Percentiles rank a stretch among this genome's conserved stretches.
These are phyloP conservation scores for Penicillium robsamsonii DNA, from an alignment of 495 filamentous ascomycete species.

Conservation along the genomic window DNA sequence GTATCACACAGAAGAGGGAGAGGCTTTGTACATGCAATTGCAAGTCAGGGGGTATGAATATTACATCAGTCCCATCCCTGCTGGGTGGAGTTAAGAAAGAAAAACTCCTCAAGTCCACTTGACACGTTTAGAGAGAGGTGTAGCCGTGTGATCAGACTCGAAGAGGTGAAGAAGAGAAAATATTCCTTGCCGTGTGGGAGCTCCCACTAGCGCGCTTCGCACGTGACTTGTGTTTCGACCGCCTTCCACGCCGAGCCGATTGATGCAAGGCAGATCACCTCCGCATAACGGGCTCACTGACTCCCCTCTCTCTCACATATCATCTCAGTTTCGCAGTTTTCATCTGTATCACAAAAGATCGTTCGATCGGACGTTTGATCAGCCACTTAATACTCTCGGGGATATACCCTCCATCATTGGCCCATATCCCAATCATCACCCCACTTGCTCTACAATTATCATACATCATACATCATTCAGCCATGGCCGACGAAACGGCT, in stretches of 20 bases:
- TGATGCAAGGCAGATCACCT: constrained; percentile 5
- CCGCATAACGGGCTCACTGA: constrained; percentile 4
- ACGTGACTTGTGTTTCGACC: constrained; percentile 11
- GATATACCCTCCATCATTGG: not conserved
- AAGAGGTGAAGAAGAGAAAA: constrained; percentile 22
- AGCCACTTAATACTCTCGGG: not conserved
- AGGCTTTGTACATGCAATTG: constrained; percentile 29
- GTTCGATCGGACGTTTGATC: not conserved
- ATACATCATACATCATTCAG: constrained; percentile 10
- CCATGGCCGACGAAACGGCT: constrained; percentile 50
- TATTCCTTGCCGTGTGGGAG: constrained; percentile 10
- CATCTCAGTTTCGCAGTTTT: not conserved
- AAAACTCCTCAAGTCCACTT: constrained; percentile 16
- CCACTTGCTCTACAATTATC: constrained; percentile 14
- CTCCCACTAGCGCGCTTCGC: not conserved
- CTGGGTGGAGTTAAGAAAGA: constrained; percentile 19
- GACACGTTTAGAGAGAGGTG: constrained; percentile 3
- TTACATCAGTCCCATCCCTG: constrained; percentile 46
- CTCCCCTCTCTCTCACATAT: constrained; percentile 4
- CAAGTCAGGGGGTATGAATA: constrained; percentile 31
- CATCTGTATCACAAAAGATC: not conserved
- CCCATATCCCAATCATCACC: constrained; percentile 15
- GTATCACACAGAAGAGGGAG: constrained; percentile 20
- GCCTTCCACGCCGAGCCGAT: constrained; percentile 5
- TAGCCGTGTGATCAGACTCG: constrained; percentile 2